Base-by-base conservation (phyloP, 1,284 basidiomycete genomes). In the Abortiporus biennis region DNA sequence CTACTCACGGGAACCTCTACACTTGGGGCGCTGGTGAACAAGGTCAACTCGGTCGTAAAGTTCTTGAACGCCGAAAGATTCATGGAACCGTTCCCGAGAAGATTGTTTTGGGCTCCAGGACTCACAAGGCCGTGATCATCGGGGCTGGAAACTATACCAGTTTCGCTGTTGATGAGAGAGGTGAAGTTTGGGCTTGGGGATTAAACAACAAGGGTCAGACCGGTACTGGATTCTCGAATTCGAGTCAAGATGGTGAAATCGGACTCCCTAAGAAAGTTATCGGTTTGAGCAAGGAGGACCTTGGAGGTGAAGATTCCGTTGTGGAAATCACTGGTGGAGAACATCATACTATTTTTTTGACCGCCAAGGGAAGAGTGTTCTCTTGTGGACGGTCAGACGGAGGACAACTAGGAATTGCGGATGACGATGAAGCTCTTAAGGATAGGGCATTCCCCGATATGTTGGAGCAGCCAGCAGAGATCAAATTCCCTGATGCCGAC, bases 181-280 rank as follows among this genome's bases (percentile, higher is more conserved):
- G 91, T 25, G 75, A 75, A 38, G 86, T 94, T 3, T 95, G 81
- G 75, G 89, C 78, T 1, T 96, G 92, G 92, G 93, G 93, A 16
- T 69, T 93, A 46, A 96, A 96, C 65, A 83, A 72, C 30, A 75
- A 75, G 64, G 72, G 76, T 21, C 85, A 89, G 60, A 75, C 74
- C 1, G 85, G 83, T 21, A 68, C 78, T 8, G 71, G 69, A n/a
- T 61, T 62, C 32, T 61, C 70, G n/a, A 70, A 69, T 23, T 59
- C 62, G 6, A 69, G 67, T 8, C 68, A 68, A 40, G 65, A 70
- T 40, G 57, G 59, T 24, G 72, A 83, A 47, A 72, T 95, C 34
- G 71, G 75, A 32, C 65, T 75, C 2, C 92, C 93, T 1, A 76
- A 74, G 45, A 71, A 72, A 41, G 80, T 96, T 21, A 64, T 72